A percentile compares a stretch with the other conserved stretches of the same genome.
Evolutionary conservation across 2,329 filamentous ascomycete genomes (phyloP).

Genomic region (Diaporthe humulicola): DNA sequence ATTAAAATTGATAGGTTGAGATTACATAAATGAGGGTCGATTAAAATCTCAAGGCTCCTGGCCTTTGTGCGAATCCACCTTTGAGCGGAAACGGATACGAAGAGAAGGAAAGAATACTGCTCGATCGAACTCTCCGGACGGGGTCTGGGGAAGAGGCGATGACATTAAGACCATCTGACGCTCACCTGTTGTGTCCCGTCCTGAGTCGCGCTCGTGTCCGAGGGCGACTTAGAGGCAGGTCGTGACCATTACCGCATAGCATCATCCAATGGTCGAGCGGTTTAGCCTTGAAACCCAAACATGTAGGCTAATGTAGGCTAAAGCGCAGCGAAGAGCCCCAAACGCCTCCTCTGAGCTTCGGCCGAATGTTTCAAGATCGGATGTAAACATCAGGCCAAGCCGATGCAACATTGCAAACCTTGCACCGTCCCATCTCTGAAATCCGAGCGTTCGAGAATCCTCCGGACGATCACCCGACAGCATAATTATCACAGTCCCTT

Average conservation of each 20-base stretch:
- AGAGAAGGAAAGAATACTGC: constrained; percentile 22
- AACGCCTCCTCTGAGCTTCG: constrained; percentile 16
- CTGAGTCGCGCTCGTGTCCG: background rate
- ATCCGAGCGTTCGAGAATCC: background rate
- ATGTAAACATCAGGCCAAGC: constrained; percentile 27
- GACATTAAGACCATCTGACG: background rate
- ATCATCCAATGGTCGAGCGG: constrained; percentile 6
- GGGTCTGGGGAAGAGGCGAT: constrained; percentile 4
- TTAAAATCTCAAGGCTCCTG: constrained; percentile 13
- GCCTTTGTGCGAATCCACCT: constrained; percentile 18
- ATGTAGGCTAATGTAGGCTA: constrained; percentile 9
- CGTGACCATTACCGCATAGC: constrained; percentile 1
- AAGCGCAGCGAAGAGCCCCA: background rate
- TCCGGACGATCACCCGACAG: constrained; percentile 26
- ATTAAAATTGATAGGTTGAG: background rate
- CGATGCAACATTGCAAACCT: background rate
- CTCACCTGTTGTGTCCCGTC: background rate
- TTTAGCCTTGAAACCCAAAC: constrained; percentile 24
- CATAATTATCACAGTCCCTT: background rate
- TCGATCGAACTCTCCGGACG: background rate
- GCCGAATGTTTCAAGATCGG: constrained; percentile 29
- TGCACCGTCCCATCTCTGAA: constrained; percentile 11
- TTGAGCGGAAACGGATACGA: constrained; percentile 4
- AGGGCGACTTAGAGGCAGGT: background rate
- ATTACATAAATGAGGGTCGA: constrained; percentile 21